Conservation (phyloP, 257 asterid species). For the Osmanthus fragrans region DNA sequence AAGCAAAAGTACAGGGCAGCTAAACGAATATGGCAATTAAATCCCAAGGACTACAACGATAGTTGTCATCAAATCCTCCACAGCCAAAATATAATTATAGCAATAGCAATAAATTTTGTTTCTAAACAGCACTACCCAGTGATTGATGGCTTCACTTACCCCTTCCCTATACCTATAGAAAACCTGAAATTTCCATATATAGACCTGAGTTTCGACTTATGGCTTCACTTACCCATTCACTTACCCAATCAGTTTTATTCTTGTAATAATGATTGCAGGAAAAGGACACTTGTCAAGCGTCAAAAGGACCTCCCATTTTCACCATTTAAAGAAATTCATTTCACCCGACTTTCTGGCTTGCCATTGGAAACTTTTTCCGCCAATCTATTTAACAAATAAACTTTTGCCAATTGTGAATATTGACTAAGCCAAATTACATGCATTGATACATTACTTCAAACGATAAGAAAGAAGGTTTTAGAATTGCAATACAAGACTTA, state of each 20-base stretch:
- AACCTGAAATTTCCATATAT: no score
- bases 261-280: not conserved
- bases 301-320: slow-evolving; percentile 1
- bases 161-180: not conserved
- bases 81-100: not conserved
- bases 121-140: not conserved
- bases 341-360: not conserved
- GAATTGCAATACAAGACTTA: slow-evolving; percentile 3
- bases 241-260: no score
- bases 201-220: no score
- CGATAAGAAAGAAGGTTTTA: not conserved
- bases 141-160: not conserved
- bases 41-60: not conserved
- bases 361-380: slow-evolving; percentile 5
- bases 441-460: not conserved
- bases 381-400: not conserved
- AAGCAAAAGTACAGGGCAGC: not conserved
- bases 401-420: not conserved
- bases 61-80: not conserved
- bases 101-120: not conserved
- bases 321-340: not conserved
- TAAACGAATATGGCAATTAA: not conserved
- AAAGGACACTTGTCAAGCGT: not conserved
- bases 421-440: not conserved
- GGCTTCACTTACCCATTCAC: no score